Evolutionary conservation across 1,284 basidiomycete genomes (phyloP), one percentile per base, ranked within the genome.

Genomic region (Leccinum solheimii): DNA sequence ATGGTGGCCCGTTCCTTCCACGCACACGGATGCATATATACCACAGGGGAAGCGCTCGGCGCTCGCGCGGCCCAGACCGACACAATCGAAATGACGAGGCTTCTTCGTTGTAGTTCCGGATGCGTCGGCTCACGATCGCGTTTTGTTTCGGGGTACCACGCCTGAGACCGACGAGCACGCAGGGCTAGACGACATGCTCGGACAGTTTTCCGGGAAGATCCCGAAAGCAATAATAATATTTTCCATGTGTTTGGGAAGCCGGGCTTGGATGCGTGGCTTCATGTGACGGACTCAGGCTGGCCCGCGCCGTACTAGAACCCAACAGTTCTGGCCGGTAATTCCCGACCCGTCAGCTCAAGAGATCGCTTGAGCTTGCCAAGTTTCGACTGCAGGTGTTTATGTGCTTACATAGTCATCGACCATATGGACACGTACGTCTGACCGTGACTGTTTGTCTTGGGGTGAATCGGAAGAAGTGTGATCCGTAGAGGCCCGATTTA

Each of bases 261-360:
- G 36, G 36, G 36, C 36, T 38, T 38, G 36, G 16, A 16, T 38
- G 40, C n/a, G n/a, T 45, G 43, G 5, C 56, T 6, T 2, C 32
- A 5, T 34, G 32, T 34, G 32, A 34, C 13, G 34, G 34, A 36
- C 34, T 32, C 32, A 11, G 11, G 32, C 32, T 32, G 32, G 10
- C 11, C 6, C 34, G 34, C 34, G 34, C 32, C 1, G 32, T 68
- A 21, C 19, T 21, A 68, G 14, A 71, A 69, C 49, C 69, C 64
- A 69, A 36, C 13, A 13, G n/a, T 56, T 9, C 19, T 59, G 0
- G 71, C 71, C 14, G 71, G 68, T n/a, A 69, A n/a, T 19, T n/a
- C 30, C 45, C 69, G 9, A 43, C 2, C 40, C n/a, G 5, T 19
- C n/a, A 43, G 4, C 32, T 34, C 32, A 34, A 34, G 32, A 34